A percentile compares a stretch with the other conserved stretches of the same genome.
Evolutionary conservation across 345 rosid species (phyloP).

Genomic region (Passiflora organensis): DNA sequence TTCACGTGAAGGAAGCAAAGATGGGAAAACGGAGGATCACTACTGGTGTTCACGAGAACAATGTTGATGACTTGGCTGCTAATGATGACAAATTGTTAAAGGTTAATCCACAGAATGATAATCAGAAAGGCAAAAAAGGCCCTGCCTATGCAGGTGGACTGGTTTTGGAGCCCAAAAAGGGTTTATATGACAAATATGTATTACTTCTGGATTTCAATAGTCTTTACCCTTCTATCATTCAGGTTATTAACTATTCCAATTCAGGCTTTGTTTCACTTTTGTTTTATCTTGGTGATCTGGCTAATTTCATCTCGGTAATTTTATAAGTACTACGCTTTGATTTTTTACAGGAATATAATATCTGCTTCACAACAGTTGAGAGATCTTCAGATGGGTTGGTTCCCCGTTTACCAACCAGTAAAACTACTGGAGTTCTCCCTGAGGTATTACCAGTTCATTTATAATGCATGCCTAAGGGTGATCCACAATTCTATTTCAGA

Average conservation of each 20-base stretch:
- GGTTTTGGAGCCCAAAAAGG: constrained; percentile 95
- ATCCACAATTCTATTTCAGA: no score
- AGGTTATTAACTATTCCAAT: constrained; percentile 44
- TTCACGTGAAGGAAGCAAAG: constrained; percentile 48
- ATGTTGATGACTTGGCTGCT: constrained; percentile 42
- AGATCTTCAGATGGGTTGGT: constrained; percentile 67
- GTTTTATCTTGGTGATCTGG: neutral
- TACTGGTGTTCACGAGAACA: constrained; percentile 40
- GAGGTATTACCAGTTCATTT: constrained; percentile 48
- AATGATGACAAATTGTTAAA: constrained; percentile 39
- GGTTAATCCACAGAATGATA: constrained; percentile 37
- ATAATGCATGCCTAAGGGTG: no score
- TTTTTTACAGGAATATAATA: constrained; percentile 79
- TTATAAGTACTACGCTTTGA: constrained; percentile 7
- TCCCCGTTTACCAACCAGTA: constrained; percentile 64
- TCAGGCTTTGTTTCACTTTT: neutral
- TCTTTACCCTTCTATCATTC: constrained; percentile 97
- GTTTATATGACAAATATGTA: constrained; percentile 88
- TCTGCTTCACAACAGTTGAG: constrained; percentile 94
- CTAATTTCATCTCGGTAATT: neutral
- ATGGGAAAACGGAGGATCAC: constrained; percentile 47
- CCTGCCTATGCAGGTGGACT: constrained; percentile 94
- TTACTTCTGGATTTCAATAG: constrained; percentile 96
- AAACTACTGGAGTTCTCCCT: constrained; percentile 78
- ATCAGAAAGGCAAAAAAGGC: constrained; percentile 66